Evolutionary conservation across 2,329 filamentous ascomycete species (phyloP).

Genomic region (Colletotrichum higginsianum): DNA sequence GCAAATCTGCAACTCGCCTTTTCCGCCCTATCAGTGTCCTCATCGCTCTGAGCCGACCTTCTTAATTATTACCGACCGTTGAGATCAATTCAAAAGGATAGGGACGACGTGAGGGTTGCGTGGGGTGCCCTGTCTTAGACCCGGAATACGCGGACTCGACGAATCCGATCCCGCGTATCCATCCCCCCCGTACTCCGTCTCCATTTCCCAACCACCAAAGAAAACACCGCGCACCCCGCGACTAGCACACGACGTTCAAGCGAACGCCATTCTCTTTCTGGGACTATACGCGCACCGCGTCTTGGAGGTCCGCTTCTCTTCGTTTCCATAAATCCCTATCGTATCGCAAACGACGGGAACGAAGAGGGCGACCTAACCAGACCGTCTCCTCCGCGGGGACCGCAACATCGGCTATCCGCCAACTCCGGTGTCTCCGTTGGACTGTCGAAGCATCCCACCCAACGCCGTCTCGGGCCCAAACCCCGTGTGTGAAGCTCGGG

Average conservation of each 20-base stretch:
- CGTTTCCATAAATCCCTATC: conserved; percentile 14
- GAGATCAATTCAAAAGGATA: conserved; percentile 1
- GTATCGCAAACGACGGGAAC: conserved; percentile 33
- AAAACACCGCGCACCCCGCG: conserved; percentile 12
- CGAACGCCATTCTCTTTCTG: not conserved
- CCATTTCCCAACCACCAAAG: conserved; percentile 37
- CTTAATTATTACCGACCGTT: not conserved
- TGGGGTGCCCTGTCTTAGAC: conserved; percentile 17
- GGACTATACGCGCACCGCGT: not conserved
- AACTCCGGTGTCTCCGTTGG: conserved; percentile 17
- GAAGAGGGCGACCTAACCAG: conserved; percentile 11
- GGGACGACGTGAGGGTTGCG: not conserved
- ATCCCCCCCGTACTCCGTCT: conserved; percentile 20
- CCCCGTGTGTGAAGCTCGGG: conserved; percentile 20
- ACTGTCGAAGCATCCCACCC: conserved; percentile 19
- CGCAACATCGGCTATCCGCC: conserved; percentile 21
- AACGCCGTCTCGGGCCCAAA: conserved; percentile 10
- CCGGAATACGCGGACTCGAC: conserved; percentile 35
- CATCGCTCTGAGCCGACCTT: no score
- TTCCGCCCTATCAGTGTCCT: not conserved
- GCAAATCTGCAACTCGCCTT: conserved; percentile 20
- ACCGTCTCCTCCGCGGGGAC: not conserved
- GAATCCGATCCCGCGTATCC: conserved; percentile 33
- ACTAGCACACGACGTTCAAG: conserved; percentile 18
- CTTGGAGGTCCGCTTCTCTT: conserved; percentile 20